phyloP scores from a whole-genome alignment of 495 filamentous ascomycete species.

The Tuber magnatum region DNA sequence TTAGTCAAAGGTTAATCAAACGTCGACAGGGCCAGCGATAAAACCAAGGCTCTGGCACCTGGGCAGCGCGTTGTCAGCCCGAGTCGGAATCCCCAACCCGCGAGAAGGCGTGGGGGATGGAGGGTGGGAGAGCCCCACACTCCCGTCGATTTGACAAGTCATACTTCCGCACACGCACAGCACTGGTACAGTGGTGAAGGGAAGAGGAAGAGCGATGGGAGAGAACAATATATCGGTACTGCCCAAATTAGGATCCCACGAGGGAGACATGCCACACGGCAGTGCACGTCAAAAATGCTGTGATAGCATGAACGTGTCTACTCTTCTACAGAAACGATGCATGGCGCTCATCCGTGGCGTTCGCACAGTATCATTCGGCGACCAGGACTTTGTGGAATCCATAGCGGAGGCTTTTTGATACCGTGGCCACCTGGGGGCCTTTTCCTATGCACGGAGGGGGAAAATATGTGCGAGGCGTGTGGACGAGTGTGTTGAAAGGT shows the following conservation, averaged over 20 bases:
- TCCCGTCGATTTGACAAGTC: background rate
- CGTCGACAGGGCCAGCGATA: background rate
- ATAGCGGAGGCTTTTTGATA: background rate
- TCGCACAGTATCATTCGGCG: background rate
- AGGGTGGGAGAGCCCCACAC: background rate
- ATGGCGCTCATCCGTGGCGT: background rate
- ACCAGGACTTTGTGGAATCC: background rate
- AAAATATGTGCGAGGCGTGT: background rate
- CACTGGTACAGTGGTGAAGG: background rate
- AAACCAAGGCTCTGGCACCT: background rate
- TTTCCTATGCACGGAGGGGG: background rate
- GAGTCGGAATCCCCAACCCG: background rate
- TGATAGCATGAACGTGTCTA: background rate
- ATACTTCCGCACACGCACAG: background rate
- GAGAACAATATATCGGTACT: background rate
- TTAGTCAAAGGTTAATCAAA: conserved; percentile 1
- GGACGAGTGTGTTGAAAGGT: background rate
- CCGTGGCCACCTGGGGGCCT: background rate
- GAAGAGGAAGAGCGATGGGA: background rate
- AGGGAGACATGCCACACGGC: background rate
- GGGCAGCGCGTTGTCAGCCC: background rate
- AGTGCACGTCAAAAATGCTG: background rate
- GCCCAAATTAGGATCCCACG: background rate
- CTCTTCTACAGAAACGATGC: background rate
- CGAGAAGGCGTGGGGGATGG: background rate